These are phyloP conservation scores for Symbiodinium pilosum DNA, from an alignment of 73 alveolate genomes.

Conservation along the genomic window DNA sequence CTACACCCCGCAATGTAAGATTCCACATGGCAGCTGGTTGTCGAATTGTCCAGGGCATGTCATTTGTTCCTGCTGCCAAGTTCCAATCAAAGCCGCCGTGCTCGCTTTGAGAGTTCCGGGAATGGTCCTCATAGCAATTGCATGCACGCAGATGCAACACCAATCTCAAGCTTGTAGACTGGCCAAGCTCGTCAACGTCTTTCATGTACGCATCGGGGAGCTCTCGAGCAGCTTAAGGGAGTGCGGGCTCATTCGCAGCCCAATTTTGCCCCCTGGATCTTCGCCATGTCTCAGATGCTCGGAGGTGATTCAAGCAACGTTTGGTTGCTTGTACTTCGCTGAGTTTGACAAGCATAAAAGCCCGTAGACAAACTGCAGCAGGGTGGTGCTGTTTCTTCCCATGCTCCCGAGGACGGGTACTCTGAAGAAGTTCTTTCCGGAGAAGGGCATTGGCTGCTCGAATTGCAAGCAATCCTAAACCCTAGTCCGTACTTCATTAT, in stretches of 20 bases:
- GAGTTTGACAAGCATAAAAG: too few relatives aligned
- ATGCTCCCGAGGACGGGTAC: constrained; percentile 39
- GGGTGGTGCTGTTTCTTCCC: neutral
- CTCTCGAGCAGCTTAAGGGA: neutral
- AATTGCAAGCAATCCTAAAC: neutral
- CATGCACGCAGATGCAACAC: neutral
- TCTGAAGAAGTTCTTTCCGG: constrained; percentile 81
- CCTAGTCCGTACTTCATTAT: too few relatives aligned
- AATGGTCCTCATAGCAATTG: too few relatives aligned
- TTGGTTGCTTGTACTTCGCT: too few relatives aligned
- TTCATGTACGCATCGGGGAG: neutral
- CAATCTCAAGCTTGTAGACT: neutral
- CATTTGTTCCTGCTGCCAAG: neutral
- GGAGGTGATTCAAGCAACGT: neutral
- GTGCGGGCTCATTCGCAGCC: neutral
- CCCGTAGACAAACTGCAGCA: too few relatives aligned
- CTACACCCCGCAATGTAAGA: too few relatives aligned
- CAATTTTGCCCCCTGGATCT: neutral
- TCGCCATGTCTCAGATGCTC: constrained; percentile 35
- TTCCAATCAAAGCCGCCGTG: neutral
- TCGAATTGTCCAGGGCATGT: too few relatives aligned
- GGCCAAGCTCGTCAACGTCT: neutral
- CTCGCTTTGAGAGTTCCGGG: too few relatives aligned
- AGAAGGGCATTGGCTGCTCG: constrained; percentile 65
- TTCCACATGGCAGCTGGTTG: too few relatives aligned